Percentiles rank a stretch among this genome's conserved stretches.
Evolutionary conservation across 768 basidiomycete species (phyloP).

Genomic region (Mycena albidolilacea): DNA sequence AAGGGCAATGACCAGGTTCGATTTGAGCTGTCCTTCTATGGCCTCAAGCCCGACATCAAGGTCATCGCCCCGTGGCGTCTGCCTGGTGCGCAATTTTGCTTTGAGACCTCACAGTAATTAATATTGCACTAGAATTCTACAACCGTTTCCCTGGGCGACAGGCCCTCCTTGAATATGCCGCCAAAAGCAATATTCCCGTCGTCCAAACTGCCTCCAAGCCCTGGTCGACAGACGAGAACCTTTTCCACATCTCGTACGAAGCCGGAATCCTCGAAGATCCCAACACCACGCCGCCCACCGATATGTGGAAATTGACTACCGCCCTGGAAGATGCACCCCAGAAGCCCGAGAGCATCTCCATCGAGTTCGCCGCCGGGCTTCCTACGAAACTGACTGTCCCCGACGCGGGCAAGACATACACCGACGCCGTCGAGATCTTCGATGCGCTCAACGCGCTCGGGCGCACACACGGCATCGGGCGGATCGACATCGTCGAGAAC

Average conservation of each 20-base stretch:
- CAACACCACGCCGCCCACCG: constrained; percentile 90
- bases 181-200: constrained; percentile 91
- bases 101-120: not conserved
- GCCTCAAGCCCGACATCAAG: constrained; percentile 98
- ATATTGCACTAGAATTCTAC: constrained; percentile 84
- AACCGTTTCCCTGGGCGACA: constrained; percentile 96
- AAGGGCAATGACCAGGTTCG: constrained; percentile 99
- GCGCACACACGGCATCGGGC: constrained; percentile 94
- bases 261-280: constrained; percentile 99
- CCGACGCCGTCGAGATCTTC: constrained; percentile 97
- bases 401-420: constrained; percentile 73
- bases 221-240: constrained; percentile 99
- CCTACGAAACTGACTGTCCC: constrained; percentile 85
- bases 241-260: constrained; percentile 99
- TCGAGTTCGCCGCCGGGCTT: constrained; percentile 91
- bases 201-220: constrained; percentile 96
- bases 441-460: constrained; percentile 91
- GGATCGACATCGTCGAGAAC: constrained; percentile 99
- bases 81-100: constrained; percentile 68
- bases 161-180: constrained; percentile 92
- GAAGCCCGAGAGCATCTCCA: constrained; percentile 82
- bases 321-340: constrained; percentile 87
- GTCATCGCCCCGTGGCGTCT: constrained; percentile 99
- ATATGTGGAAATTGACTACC: constrained; percentile 99
- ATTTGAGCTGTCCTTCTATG: constrained; percentile 99